A percentile compares a stretch with the other conserved stretches of the same genome.
Evolutionary conservation across 345 rosid genomes (phyloP).

Genomic region (Eucalyptus victrix): DNA sequence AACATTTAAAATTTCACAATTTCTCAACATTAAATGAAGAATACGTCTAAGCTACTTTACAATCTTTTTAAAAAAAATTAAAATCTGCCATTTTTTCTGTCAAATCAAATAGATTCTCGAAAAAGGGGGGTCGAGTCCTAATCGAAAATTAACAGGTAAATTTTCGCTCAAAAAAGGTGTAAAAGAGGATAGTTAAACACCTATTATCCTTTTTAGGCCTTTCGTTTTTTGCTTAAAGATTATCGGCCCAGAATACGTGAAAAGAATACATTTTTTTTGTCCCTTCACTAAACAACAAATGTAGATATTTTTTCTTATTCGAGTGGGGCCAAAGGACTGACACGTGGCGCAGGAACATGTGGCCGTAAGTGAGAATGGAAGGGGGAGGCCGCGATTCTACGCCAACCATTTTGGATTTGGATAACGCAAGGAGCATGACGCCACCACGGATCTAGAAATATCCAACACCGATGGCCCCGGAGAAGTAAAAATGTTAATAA

Average conservation of each 20-base stretch:
- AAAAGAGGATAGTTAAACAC: neutral
- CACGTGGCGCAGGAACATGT: neutral
- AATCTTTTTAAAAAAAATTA: neutral
- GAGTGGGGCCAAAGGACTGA: neutral
- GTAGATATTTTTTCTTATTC: neutral
- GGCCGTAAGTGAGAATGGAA: neutral
- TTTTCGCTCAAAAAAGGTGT: neutral
- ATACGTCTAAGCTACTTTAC: neutral
- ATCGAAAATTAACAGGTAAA: neutral
- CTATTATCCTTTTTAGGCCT: neutral
- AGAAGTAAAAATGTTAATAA: neutral
- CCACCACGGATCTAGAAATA: neutral
- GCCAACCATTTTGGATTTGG: neutral
- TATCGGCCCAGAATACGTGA: too few relatives aligned
- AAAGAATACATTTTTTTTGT: too few relatives aligned
- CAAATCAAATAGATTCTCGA: neutral
- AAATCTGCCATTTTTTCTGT: fast-evolving
- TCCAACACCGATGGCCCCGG: neutral
- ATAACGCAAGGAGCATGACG: neutral
- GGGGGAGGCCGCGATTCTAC: neutral
- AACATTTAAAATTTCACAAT: neutral
- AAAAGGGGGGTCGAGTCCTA: neutral
- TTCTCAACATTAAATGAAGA: neutral
- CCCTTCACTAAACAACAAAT: neutral
- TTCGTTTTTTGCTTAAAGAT: neutral